Base-by-base conservation (phyloP, 768 basidiomycete species). In the Tephrocybe sp. region DNA sequence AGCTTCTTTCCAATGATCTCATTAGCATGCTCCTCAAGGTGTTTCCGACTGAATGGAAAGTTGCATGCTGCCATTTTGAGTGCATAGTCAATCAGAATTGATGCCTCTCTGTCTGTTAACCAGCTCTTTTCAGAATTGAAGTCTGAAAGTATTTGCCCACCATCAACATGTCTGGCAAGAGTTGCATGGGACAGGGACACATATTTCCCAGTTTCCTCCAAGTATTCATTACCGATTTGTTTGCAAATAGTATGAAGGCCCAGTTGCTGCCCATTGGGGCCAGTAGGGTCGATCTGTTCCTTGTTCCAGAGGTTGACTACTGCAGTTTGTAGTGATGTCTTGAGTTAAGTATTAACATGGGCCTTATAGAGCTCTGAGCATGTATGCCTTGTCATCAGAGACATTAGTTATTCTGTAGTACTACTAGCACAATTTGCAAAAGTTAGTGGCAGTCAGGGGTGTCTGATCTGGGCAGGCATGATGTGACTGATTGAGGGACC, bases 31-130 rank as follows among this genome's bases (percentile, higher is more conserved):
- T n/a, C n/a, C n/a, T n/a, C n/a, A n/a, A n/a, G n/a, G n/a, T n/a
- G n/a, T n/a, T n/a, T n/a, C n/a, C n/a, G n/a, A n/a, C n/a, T n/a
- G n/a, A n/a, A n/a, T n/a, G 64, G 66, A 28, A 68, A 56, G 25
- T 58, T 62, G 12, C 59, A 54, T 16, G 64, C 59, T 3, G 68
- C 56, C 5, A 62, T 62, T 22, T 56, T 35, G 1, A 62, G 18
- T 25, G 69, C 61, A 44, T 63, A 65, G 30, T 71, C 55, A 4
- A 69, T 60, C 11, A 73, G 52, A 11, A 61, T 56, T 16, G 43
- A 46, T 54, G 71, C 69, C 44, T 68, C 60, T 7, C 52, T 43
- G 5, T 47, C 31, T 13, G 60, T 61, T 8, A 71, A n/a, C n/a
- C n/a, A n/a, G n/a, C n/a, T n/a, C n/a, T n/a, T n/a, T n/a, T n/a